Base-by-base conservation (phyloP, 805 yeast genomes). In the Candida caryicola region DNA sequence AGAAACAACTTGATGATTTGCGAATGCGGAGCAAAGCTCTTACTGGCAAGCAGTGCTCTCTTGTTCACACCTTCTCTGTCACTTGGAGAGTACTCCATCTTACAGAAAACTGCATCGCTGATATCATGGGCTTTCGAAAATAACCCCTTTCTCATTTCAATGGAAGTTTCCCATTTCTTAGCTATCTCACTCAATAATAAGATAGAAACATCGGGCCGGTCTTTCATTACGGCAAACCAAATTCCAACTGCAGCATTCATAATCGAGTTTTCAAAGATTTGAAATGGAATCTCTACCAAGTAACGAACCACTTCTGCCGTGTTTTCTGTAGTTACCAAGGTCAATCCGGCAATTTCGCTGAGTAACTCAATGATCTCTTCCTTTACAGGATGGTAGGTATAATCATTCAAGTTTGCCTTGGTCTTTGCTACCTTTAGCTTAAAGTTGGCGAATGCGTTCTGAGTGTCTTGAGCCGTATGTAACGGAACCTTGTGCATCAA, bases 71-170 rank as follows among this genome's bases (percentile, higher is more conserved):
- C 71, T 31, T 69, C 67, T 47, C 79, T 81, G 60, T 84, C 81
- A 32, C 95, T 81, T 8, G 99, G 97, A 1, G 89, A 66, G 51
- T 93, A 93, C 46, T 86, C 93, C 99, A 93, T 93, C 36, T 70
- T 73, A 46, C 76, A 64, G 57, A 70, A 82, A 39, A 82, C 85
- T 17, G 91, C 82, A 39, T 71, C 65, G 1, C 50, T 52, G 5
- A 77, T 56, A 56, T 89, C 95, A 46, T 64, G 62, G 4, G 60
- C 50, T 4, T 65, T 69, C 5, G 82, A 75, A 57, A 76, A 90
- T 8, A 91, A 57, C 3, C 98, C 97, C 29, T 64, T 64, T 18
- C 65, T 64, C 21, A 70, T 62, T 25, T 74, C 71, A 31, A 88
- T 76, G 1, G 91, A 74, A 27, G 64, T 61, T 57, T 81, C 85